Base-by-base conservation (phyloP, 2,329 filamentous ascomycete genomes). In the Amphichorda felina region DNA sequence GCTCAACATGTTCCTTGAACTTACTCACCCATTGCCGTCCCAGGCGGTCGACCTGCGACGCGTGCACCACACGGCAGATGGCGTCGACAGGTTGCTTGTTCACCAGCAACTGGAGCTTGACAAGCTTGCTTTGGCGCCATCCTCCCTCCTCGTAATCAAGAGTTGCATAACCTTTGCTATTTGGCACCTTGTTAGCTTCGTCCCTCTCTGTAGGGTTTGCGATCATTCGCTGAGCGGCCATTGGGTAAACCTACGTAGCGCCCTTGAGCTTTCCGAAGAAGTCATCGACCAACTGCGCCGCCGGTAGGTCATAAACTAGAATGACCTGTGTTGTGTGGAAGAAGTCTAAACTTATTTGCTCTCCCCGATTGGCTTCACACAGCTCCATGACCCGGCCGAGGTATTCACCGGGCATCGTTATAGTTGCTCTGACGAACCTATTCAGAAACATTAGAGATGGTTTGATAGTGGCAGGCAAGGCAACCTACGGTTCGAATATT, bases 221-320 rank as follows among this genome's bases (percentile, higher is more conserved):
- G n/a, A n/a, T n/a, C n/a, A n/a, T n/a, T n/a, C n/a, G n/a, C n/a
- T n/a, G n/a, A n/a, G 17, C 17, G 4, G 35, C n/a, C 13, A 18
- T 25, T 15, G 9, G n/a, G 10, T 7, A n/a, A 8, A 51, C 58
- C 40, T 51, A 65, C 36, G 88, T 95, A 0, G 77, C 73, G 26
- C 87, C 85, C 57, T 98, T 98, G 36, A 98, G 68, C 58, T 94
- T 95, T 35, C 91, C 91, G 55, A 98, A 98, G 52, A 98, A 81
- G 57, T 98, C 91, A 47, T 96, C 91, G 1, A 98, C 91, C 4
- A 98, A 68, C 36, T 94, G 85, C 2, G 87, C 78, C 1, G 94
- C 70, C 0, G 91, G 91, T 2, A 98, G 61, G 35, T 88, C 76
- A 54, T 98, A 98, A 49, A 89, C 89, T 24, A 98, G 64, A 42